phyloP scores from a whole-genome alignment of 805 yeast species.

The Yamadazyma paraphyllophila region DNA sequence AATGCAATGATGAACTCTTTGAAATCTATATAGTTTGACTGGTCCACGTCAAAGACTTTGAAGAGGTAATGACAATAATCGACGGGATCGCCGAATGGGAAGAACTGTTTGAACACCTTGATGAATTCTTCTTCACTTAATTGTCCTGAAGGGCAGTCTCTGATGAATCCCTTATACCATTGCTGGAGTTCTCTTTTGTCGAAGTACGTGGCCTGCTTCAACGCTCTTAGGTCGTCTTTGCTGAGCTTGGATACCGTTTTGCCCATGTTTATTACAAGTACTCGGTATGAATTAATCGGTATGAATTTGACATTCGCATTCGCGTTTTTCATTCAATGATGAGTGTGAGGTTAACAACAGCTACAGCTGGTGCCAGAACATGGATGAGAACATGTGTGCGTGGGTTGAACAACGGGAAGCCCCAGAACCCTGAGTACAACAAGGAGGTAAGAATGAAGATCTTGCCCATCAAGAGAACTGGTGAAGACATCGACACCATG shows the following conservation, averaged over 20 bases:
- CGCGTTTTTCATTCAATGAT: background rate
- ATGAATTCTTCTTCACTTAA: constrained; percentile 83
- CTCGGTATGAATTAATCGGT: no score
- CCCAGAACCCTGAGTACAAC: constrained; percentile 37
- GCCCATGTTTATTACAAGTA: constrained; percentile 53
- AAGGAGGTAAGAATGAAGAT: constrained; percentile 48
- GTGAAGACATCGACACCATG: constrained; percentile 70
- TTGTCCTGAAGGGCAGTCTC: constrained; percentile 93
- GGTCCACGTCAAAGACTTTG: constrained; percentile 82
- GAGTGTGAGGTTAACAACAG: background rate
- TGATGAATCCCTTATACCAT: constrained; percentile 94
- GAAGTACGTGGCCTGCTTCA: constrained; percentile 84
- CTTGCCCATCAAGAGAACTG: constrained; percentile 72
- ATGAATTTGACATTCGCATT: background rate
- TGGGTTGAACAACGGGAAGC: constrained; percentile 39
- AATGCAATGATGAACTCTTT: constrained; percentile 88
- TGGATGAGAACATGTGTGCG: constrained; percentile 7
- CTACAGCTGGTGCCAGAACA: background rate
- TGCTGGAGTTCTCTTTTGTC: constrained; percentile 94
- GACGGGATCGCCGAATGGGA: constrained; percentile 97
- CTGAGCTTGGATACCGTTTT: constrained; percentile 90
- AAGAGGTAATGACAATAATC: constrained; percentile 88
- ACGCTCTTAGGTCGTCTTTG: constrained; percentile 80
- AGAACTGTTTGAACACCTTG: constrained; percentile 91
- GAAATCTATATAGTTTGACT: constrained; percentile 80